phyloP scores from a whole-genome alignment of 2,329 filamentous ascomycete species.

The Phialophora macrospora region DNA sequence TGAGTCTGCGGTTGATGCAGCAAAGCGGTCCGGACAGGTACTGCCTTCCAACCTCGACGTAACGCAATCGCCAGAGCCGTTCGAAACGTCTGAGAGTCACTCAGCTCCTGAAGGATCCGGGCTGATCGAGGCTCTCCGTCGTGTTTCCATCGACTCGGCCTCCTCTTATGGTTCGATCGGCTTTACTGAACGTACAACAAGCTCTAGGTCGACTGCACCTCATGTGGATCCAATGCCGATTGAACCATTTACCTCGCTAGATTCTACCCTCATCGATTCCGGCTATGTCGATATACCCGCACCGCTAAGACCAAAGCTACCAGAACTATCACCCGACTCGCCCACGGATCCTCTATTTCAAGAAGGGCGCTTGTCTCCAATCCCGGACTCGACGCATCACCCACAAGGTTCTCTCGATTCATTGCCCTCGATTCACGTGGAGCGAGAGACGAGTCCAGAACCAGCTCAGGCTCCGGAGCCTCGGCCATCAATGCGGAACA shows the following conservation, averaged over 20 bases:
- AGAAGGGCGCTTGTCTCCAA: slow-evolving; percentile 48
- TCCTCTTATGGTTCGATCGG: slow-evolving; percentile 49
- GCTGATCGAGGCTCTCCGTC: slow-evolving; percentile 17
- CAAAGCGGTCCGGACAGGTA: slow-evolving; percentile 11
- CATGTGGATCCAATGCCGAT: slow-evolving; percentile 47
- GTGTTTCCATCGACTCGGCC: slow-evolving; percentile 46
- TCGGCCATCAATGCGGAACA: slow-evolving; percentile 9
- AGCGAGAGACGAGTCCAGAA: slow-evolving; percentile 14
- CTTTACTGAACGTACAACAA: slow-evolving; percentile 41
- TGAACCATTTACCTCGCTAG: slow-evolving; percentile 29
- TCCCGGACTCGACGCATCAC: slow-evolving; percentile 21
- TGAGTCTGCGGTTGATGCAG: slow-evolving; percentile 12
- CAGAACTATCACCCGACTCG: slow-evolving; percentile 46
- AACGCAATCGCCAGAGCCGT: slow-evolving; percentile 1
- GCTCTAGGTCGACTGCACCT: slow-evolving; percentile 66
- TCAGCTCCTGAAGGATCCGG: slow-evolving; percentile 1
- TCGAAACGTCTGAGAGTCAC: background rate
- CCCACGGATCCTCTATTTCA: slow-evolving; percentile 55
- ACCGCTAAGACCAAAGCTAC: slow-evolving; percentile 27
- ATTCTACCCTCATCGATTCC: slow-evolving; percentile 46
- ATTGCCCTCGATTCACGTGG: slow-evolving; percentile 29
- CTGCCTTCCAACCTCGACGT: background rate
- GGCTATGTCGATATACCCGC: slow-evolving; percentile 44
- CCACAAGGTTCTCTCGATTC: slow-evolving; percentile 22
- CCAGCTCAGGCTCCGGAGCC: slow-evolving; percentile 3